Evolutionary conservation across 495 filamentous ascomycete species (phyloP).

Genomic region (Sporormia fimetaria): DNA sequence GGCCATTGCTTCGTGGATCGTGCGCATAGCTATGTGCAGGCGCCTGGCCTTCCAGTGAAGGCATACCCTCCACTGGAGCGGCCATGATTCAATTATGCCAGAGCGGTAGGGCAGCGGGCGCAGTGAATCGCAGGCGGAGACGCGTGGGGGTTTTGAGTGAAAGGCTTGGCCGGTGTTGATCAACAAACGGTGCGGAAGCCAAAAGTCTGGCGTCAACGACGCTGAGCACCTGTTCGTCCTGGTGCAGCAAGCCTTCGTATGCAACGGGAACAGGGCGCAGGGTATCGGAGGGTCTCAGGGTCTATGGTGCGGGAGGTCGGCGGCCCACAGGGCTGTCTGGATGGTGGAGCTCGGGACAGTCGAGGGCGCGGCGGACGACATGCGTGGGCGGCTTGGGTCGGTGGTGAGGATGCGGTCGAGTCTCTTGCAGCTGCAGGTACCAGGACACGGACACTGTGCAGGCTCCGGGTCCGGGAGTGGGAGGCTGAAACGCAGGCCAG

Average conservation of each 20-base stretch:
- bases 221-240: too few relatives aligned
- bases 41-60: conserved; percentile 24
- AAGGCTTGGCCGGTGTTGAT: background rate
- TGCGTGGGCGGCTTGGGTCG: conserved; percentile 2
- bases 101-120: conserved; percentile 2
- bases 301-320: conserved; percentile 1
- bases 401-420: background rate
- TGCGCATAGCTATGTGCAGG: conserved; percentile 9
- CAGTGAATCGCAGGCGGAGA: background rate
- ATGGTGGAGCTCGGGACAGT: background rate
- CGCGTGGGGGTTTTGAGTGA: background rate
- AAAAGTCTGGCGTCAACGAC: too few relatives aligned
- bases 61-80: conserved; percentile 26
- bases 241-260: too few relatives aligned
- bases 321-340: background rate
- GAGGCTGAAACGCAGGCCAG: conserved; percentile 19
- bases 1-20: conserved; percentile 21
- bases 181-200: too few relatives aligned
- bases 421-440: background rate
- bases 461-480: conserved; percentile 7
- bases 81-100: conserved; percentile 15
- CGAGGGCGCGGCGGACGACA: background rate
- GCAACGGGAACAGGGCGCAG: too few relatives aligned
- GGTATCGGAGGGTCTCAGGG: too few relatives aligned
- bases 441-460: background rate